Conservation (phyloP, 129 eudicot species). For the Dittrichia graveolens region DNA sequence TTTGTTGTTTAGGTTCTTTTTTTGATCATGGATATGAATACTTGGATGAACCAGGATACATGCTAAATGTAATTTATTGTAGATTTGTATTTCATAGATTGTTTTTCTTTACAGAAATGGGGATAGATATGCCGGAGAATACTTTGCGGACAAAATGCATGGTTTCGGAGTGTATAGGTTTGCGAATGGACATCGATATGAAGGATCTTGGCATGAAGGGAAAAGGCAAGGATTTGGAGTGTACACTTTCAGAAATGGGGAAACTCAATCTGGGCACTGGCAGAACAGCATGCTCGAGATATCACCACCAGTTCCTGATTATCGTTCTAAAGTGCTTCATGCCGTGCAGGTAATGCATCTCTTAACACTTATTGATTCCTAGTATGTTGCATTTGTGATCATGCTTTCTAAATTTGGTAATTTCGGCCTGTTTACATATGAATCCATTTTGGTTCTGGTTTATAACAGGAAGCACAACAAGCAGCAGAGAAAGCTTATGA, state of each 20-base stretch:
- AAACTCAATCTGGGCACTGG: constrained; percentile 91
- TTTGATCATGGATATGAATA: too few relatives aligned
- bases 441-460: constrained; percentile 22
- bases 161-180: constrained; percentile 86
- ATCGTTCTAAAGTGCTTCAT: constrained; percentile 76
- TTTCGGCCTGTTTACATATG: background rate
- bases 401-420: background rate
- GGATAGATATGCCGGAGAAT: constrained; percentile 90
- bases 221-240: constrained; percentile 91
- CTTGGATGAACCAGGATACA: too few relatives aligned
- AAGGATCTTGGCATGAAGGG: constrained; percentile 99
- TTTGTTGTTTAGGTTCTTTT: background rate
- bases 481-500: constrained; percentile 67
- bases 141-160: constrained; percentile 97
- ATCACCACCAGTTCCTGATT: constrained; percentile 62
- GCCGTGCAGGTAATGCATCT: constrained; percentile 61
- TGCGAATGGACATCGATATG: constrained; percentile 82
- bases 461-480: constrained; percentile 63
- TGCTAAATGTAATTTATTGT: too few relatives aligned
- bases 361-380: background rate
- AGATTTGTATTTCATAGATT: background rate
- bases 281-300: constrained; percentile 75
- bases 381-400: background rate
- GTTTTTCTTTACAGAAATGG: constrained; percentile 47
- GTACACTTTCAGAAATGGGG: constrained; percentile 85